Conservation (phyloP, 1,139 yeast genomes). For the Kurtzmaniella quercitrusa region DNA sequence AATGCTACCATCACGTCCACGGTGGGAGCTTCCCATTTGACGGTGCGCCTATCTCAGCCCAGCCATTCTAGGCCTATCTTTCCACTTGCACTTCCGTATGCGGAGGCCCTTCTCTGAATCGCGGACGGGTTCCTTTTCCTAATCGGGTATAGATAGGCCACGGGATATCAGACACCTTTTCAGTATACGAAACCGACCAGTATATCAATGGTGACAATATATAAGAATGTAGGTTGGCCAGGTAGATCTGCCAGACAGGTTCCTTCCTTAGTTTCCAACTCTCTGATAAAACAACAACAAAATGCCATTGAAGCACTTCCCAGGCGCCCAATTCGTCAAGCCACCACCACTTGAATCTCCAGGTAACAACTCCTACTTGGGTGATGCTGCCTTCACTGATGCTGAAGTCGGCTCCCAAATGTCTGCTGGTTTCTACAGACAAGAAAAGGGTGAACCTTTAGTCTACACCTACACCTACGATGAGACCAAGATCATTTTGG, state of each 20-base stretch:
- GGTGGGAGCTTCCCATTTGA: no score
- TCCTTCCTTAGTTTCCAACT: no score
- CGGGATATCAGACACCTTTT: not conserved
- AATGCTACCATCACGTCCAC: no score
- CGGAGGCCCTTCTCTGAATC: not conserved
- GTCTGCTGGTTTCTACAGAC: conserved; percentile 63
- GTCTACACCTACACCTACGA: conserved; percentile 63
- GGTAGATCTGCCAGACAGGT: not conserved
- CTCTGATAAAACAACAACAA: conserved; percentile 4
- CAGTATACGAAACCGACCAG: not conserved
- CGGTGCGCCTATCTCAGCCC: not conserved
- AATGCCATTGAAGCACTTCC: conserved; percentile 59
- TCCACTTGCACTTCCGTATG: not conserved
- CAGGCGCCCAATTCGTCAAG: conserved; percentile 46
- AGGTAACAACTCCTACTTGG: conserved; percentile 62
- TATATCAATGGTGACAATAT: not conserved
- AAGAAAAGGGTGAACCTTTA: conserved; percentile 62
- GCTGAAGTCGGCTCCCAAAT: conserved; percentile 57
- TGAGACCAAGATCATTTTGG: conserved; percentile 67
- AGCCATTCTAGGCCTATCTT: no score
- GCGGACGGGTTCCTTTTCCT: conserved; percentile 3
- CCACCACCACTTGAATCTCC: conserved; percentile 58
- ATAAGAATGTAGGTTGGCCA: not conserved
- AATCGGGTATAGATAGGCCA: conserved; percentile 2
- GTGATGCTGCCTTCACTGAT: conserved; percentile 57